Evolutionary conservation across 2,329 filamentous ascomycete species (phyloP), one percentile per base, ranked within the genome.

Genomic region (Sporothrix luriei): DNA sequence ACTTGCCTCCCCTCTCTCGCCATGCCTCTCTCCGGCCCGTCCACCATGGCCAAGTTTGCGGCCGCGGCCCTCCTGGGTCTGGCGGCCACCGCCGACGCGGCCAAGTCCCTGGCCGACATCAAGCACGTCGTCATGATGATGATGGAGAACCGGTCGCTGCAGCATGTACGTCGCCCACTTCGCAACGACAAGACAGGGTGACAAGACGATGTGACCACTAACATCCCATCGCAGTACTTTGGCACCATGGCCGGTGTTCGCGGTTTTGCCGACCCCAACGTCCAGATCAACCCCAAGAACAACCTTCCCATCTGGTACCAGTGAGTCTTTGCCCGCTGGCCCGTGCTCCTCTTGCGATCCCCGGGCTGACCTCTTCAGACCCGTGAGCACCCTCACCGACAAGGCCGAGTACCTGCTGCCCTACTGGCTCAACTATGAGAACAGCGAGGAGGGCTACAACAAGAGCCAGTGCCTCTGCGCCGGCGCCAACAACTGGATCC

Each of bases 111-210:
- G 46, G 79, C 78, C 33, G 84, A 86, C 69, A 82, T 86, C 71
- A 81, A 86, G 68, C 84, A 86, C 80, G 84, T 86, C 48, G 80
- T 87, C n/a, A 80, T 87, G 48, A 84, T 86, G 74, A 87, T 86
- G 84, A 84, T 86, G 74, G 83, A 78, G 70, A 78, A 78, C 65
- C 72, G 77, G 16, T 77, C 77, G 1, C 76, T 78, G 59, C 76
- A 78, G 68, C 77, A 78, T 43, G 77, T 77, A 57, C 68, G 76
- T 69, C 7, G 5, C 14, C 4, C 26, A 24, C 16, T 43, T 43
- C 1, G 11, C 40, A 16, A 33, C 33, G 40, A 43, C 11, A 16
- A 16, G 11, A 43, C 40, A 43, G 11, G 4, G 3, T 43, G 40
- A 43, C 40, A 29, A 29, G 29, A 29, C 5, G 29, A 29, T 29